phyloP scores from a whole-genome alignment of 106 monocot species.

The Agapanthus africanus region DNA sequence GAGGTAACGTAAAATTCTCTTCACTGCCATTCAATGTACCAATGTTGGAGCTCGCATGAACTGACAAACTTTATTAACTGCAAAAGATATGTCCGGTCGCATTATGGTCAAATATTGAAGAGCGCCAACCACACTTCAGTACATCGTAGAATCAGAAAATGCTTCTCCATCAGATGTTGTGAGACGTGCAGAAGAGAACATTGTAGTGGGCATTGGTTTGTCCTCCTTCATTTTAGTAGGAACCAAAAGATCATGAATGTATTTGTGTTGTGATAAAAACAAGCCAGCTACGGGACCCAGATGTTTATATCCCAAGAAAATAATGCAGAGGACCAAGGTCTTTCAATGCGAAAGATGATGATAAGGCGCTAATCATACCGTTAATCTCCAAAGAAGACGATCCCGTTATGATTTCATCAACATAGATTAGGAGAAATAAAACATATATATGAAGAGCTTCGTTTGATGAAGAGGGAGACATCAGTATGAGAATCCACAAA shows the following conservation, averaged over 20 bases:
- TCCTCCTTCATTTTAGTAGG: not conserved
- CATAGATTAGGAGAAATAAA: too few species aligned
- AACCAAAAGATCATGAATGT: not conserved
- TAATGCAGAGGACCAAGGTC: not conserved
- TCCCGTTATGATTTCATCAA: too few species aligned
- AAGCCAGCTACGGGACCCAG: not conserved
- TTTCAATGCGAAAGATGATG: too few species aligned
- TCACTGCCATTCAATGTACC: not conserved
- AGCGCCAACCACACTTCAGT: not conserved
- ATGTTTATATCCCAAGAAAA: not conserved
- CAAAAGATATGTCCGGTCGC: slow-evolving; percentile 4
- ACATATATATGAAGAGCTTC: too few species aligned
- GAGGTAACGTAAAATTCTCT: not conserved
- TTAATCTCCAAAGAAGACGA: not conserved
- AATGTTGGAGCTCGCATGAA: not conserved
- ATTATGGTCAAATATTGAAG: slow-evolving; percentile 14
- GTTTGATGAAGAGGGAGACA: too few species aligned
- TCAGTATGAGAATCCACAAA: too few species aligned
- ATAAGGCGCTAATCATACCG: not conserved
- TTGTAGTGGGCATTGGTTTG: not conserved
- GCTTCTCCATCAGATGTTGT: too few species aligned
- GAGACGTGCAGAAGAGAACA: too few species aligned
- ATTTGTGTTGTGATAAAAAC: not conserved
- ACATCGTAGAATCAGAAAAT: not conserved
- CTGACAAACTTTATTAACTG: slow-evolving; percentile 8